Evolutionary conservation across 805 yeast genomes (phyloP), one percentile per base, ranked within the genome.

Genomic region (Hanseniaspora occidentalis): DNA sequence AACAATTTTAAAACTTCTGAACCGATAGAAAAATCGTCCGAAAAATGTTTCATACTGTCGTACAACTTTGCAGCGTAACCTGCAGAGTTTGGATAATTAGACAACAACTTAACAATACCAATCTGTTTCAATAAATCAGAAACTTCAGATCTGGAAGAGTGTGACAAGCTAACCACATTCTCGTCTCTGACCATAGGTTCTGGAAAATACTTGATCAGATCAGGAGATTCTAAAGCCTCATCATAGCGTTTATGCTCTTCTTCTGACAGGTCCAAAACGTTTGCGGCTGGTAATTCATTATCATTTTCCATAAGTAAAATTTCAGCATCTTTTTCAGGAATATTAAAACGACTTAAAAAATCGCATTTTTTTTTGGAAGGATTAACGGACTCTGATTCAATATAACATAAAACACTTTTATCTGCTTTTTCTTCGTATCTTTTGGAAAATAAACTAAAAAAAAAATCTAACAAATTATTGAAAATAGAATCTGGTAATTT

Each of bases 391-490:
- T 57, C 57, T 60, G 62, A 58, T 1, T 48, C 40, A n/a, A 59
- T 43, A 16, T 52, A 53, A 24, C 49, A 49, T 3, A 51, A 41
- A 5, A 43, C 64, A 57, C 36, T 59, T 6, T 51, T 59, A 7
- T 58, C 57, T 4, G 56, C 50, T 17, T 51, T 57, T 2, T 57
- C 55, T 18, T 66, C 69, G 5, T 65, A 59, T n/a, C 56, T 53
- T 1, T 57, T 51, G 8, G 56, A 56, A 46, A 61, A 71, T 1
- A 69, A 58, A 37, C 66, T 61, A 37, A 64, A 66, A 23, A 71
- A 53, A 33, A 77, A 60, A 2, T 61, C 54, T 14, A 75, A 56
- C 1, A 75, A 39, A 43, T 69, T 70, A 21, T 70, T 71, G 36
- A 73, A 59, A 3, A 75, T 59, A 1, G 57, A 50, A 22, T 57